A percentile compares a stretch with the other conserved stretches of the same genome.
Evolutionary conservation across 257 asterid species (phyloP).

Genomic region (Eucommia ulmoides): DNA sequence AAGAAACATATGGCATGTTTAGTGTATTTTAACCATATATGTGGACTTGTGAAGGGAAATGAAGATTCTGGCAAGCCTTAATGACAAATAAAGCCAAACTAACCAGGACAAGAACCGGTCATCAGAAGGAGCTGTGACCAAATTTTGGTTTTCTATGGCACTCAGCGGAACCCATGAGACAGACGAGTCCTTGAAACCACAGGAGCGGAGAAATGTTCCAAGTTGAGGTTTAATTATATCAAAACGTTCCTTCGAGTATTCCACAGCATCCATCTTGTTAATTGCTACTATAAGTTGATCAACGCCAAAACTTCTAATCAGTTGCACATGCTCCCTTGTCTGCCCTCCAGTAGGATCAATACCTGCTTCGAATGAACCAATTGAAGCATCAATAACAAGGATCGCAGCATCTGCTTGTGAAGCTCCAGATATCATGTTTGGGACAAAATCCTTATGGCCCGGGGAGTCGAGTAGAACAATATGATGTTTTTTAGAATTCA

Average conservation of each 20-base stretch:
- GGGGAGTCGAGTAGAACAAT: constrained; percentile 96
- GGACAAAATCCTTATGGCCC: constrained; percentile 95
- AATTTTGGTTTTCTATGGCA: constrained; percentile 89
- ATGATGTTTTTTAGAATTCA: constrained; percentile 53
- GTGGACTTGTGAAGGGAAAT: too few relatives aligned
- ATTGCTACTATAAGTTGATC: constrained; percentile 80
- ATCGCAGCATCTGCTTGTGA: constrained; percentile 99
- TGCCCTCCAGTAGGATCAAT: constrained; percentile 78
- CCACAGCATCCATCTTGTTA: constrained; percentile 92
- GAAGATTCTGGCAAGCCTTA: too few relatives aligned
- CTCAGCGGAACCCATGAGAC: constrained; percentile 78
- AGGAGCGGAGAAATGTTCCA: constrained; percentile 65
- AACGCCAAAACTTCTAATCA: constrained; percentile 91
- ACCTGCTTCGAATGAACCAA: constrained; percentile 92
- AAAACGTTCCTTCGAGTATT: constrained; percentile 75
- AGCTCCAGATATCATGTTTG: constrained; percentile 99
- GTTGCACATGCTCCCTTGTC: constrained; percentile 88
- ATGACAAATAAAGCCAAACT: constrained; percentile 20
- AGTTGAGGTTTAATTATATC: constrained; percentile 61
- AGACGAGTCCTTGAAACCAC: constrained; percentile 76
- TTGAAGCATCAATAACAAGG: constrained; percentile 81
- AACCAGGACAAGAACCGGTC: constrained; percentile 54
- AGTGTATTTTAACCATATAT: too few relatives aligned
- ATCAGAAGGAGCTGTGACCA: constrained; percentile 56
- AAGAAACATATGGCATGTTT: too few relatives aligned